These are phyloP conservation scores for Lithocarpus polystachyus DNA, from an alignment of 306 rosid genomes.

Conservation along the genomic window DNA sequence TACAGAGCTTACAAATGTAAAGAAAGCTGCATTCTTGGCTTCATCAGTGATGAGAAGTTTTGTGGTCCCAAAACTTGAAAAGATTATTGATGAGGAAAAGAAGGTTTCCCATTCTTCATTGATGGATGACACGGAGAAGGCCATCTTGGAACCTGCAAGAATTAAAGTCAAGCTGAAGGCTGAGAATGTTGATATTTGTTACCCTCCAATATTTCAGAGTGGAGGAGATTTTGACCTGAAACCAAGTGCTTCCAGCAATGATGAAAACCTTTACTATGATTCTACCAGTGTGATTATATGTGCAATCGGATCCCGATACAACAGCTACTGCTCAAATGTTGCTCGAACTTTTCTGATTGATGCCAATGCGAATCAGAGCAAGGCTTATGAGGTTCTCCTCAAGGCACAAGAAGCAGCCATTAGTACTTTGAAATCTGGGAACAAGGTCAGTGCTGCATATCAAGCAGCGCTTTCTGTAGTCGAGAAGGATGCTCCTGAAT, in stretches of 20 bases:
- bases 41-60: conserved; percentile 71
- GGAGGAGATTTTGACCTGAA: conserved; percentile 92
- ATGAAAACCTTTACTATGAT: conserved; percentile 75
- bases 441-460: conserved; percentile 63
- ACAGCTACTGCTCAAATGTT: conserved; percentile 87
- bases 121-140: conserved; percentile 95
- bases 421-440: conserved; percentile 65
- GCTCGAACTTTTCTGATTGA: conserved; percentile 91
- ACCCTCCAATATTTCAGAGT: conserved; percentile 94
- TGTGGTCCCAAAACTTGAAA: conserved; percentile 85
- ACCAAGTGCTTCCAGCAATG: conserved; percentile 97
- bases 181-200: conserved; percentile 88
- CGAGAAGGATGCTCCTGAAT: conserved; percentile 77
- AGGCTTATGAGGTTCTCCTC: conserved; percentile 81
- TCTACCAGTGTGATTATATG: conserved; percentile 86
- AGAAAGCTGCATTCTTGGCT: conserved; percentile 81
- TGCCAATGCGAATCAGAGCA: conserved; percentile 79
- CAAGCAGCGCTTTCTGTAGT: conserved; percentile 77
- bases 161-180: conserved; percentile 72
- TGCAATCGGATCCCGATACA: conserved; percentile 87
- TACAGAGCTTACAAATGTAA: conserved; percentile 67
- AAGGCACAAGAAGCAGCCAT: conserved; percentile 85
- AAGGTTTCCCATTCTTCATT: conserved; percentile 71
- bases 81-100: conserved; percentile 89
- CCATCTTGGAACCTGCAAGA: conserved; percentile 73